A percentile compares a stretch with the other conserved stretches of the same genome.
Evolutionary conservation across 176 grass and related monocot species (phyloP).

Genomic region (Miscanthus lutarioriparius): DNA sequence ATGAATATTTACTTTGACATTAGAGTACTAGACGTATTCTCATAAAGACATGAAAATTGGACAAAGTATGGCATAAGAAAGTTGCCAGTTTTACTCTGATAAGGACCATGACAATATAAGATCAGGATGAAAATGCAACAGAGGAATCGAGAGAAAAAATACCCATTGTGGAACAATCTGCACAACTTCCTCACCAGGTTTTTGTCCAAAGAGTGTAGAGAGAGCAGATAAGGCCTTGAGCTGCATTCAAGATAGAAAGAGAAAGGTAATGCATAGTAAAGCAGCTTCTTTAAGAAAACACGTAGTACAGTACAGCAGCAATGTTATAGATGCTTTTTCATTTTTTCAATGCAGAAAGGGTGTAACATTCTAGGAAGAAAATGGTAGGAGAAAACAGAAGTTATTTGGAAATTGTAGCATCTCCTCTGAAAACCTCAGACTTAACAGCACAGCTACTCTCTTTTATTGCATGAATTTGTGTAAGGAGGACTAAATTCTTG

Average conservation of each 20-base stretch:
- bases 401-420: neutral
- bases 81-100: neutral
- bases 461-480: conserved; percentile 3
- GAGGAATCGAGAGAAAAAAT: conserved; percentile 35
- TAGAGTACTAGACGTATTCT: conserved; percentile 26
- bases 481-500: neutral
- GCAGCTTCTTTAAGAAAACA: neutral
- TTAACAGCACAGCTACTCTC: neutral
- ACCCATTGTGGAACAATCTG: conserved; percentile 89
- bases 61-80: neutral
- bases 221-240: conserved; percentile 81
- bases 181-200: conserved; percentile 65
- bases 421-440: neutral
- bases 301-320: neutral
- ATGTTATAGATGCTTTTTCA: neutral
- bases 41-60: conserved; percentile 5
- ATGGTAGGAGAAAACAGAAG: neutral
- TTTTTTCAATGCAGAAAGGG: neutral
- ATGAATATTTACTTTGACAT: neutral
- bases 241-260: conserved; percentile 47
- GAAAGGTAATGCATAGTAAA: neutral
- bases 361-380: neutral
- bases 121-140: neutral
- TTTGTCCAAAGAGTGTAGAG: conserved; percentile 64
- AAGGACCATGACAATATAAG: neutral